A percentile compares a stretch with the other conserved stretches of the same genome.
Evolutionary conservation across 306 rosid genomes (phyloP).

Genomic region (Vigna angularis): DNA sequence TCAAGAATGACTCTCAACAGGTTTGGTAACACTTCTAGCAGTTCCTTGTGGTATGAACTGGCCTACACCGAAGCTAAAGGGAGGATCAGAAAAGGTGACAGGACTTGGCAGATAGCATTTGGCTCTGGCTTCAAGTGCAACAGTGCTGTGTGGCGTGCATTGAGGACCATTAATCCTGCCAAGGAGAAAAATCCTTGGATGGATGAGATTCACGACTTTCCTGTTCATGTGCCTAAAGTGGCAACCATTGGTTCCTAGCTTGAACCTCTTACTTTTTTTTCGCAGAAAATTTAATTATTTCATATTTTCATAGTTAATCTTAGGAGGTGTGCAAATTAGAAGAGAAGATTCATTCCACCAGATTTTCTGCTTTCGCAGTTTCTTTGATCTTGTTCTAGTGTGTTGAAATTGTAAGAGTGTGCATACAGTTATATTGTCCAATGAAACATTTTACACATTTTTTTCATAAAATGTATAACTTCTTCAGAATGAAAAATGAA

Average conservation of each 20-base stretch:
- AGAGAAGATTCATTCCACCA: slow-evolving; percentile 10
- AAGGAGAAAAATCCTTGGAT: slow-evolving; percentile 89
- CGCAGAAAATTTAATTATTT: neutral
- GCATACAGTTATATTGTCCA: slow-evolving; percentile 28
- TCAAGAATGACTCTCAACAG: slow-evolving; percentile 82
- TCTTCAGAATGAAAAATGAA: neutral
- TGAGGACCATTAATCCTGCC: slow-evolving; percentile 71
- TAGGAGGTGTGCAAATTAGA: slow-evolving; percentile 38
- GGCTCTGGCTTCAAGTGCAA: slow-evolving; percentile 93
- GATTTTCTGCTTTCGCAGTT: slow-evolving; percentile 30
- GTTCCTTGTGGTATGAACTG: slow-evolving; percentile 87
- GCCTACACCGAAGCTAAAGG: slow-evolving; percentile 87
- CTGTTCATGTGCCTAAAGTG: slow-evolving; percentile 64
- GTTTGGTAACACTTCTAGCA: slow-evolving; percentile 87
- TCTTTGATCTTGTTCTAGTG: slow-evolving; percentile 37
- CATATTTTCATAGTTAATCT: slow-evolving; percentile 32
- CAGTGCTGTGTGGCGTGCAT: slow-evolving; percentile 84
- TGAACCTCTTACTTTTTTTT: neutral
- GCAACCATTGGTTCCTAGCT: slow-evolving; percentile 35
- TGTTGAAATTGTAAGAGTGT: slow-evolving; percentile 39
- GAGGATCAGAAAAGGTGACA: slow-evolving; percentile 71
- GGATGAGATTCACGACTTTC: slow-evolving; percentile 83
- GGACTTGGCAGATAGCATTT: slow-evolving; percentile 90
- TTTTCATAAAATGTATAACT: slow-evolving; percentile 36
- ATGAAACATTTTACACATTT: slow-evolving; percentile 39